Base-by-base conservation (phyloP, 2,329 filamentous ascomycete genomes). In the Saccharata proteae region DNA sequence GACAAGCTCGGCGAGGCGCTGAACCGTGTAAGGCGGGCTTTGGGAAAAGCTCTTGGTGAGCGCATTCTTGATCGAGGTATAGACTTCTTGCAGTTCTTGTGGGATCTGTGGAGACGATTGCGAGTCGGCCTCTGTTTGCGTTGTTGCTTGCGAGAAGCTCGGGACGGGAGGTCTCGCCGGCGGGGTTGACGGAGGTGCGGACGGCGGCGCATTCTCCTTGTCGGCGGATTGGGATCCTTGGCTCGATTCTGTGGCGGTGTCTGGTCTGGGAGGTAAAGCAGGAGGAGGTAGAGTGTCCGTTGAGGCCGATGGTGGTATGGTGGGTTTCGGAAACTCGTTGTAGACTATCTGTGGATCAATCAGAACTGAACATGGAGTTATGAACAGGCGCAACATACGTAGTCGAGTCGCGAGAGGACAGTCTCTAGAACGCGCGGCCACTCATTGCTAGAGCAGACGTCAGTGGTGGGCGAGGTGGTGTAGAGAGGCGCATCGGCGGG, bases 21-120 rank as follows among this genome's bases (percentile, higher is more conserved):
- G 90, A 39, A 94, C 71, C 3, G 90, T 96, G 53, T 96, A 84
- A 0, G 90, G 90, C 1, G 90, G 88, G 44, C 80, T 71, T 3
- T 65, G 62, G 14, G 71, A 51, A 55, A 98, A 98, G 42, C 69
- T 71, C 3, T 63, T 65, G 29, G 58, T 64, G 22, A 93, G 63
- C 11, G 77, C 74, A 5, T 57, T 40, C 2, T 47, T 45, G 37
- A 61, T 56, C 0, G 49, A 48, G 3, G 42, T 42, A 43, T 48
- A 55, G 36, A 50, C 49, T 36, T 40, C 46, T 14, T 46, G 42
- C 9, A 44, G 47, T 22, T 51, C 51, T 26, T 45, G 40, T 4
- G 55, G 52, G 13, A 57, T 29, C 17, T 14, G 34, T 3, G 41
- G 43, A 21, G 22, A 14, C 6, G 16, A 25, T 7, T 20, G n/a